Conservation (phyloP, 2,329 filamentous ascomycete species). For the Clathrospora elynae region DNA sequence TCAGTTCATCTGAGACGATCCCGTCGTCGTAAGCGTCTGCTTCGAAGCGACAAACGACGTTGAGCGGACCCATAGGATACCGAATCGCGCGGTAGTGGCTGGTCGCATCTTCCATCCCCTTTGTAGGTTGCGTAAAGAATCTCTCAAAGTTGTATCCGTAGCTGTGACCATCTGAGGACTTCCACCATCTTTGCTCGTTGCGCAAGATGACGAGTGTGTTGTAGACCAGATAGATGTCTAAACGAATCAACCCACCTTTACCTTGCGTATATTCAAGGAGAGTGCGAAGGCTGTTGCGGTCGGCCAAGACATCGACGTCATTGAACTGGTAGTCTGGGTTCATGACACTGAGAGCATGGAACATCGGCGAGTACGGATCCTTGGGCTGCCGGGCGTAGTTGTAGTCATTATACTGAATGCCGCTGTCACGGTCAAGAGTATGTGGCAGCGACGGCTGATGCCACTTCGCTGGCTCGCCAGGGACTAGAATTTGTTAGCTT, state of each 20-base stretch:
- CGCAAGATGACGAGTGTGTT: conserved; percentile 37
- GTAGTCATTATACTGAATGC: conserved; percentile 32
- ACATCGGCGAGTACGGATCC: conserved; percentile 35
- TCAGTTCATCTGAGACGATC: conserved; percentile 16
- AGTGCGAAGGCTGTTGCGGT: conserved; percentile 37
- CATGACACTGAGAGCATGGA: conserved; percentile 32
- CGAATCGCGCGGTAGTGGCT: conserved; percentile 40
- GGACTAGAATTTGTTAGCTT: conserved; percentile 21
- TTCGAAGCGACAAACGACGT: conserved; percentile 37
- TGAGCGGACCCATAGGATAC: conserved; percentile 34
- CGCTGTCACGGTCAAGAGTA: conserved; percentile 25
- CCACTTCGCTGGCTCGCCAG: conserved; percentile 36
- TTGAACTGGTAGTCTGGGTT: conserved; percentile 27
- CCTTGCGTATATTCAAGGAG: conserved; percentile 35
- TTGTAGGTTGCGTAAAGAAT: conserved; percentile 26
- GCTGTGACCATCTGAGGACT: conserved; percentile 14
- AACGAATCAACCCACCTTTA: conserved; percentile 32
- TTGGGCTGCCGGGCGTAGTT: conserved; percentile 35
- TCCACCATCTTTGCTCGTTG: conserved; percentile 35
- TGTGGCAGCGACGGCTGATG: conserved; percentile 22
- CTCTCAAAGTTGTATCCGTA: conserved; percentile 37
- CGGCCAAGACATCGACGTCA: conserved; percentile 34
- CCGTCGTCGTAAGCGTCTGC: conserved; percentile 37
- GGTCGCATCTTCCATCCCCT: conserved; percentile 34
- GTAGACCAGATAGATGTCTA: conserved; percentile 30